Evolutionary conservation across 176 grass and related monocot genomes (phyloP).

Genomic region (Alopecurus myosuroides): DNA sequence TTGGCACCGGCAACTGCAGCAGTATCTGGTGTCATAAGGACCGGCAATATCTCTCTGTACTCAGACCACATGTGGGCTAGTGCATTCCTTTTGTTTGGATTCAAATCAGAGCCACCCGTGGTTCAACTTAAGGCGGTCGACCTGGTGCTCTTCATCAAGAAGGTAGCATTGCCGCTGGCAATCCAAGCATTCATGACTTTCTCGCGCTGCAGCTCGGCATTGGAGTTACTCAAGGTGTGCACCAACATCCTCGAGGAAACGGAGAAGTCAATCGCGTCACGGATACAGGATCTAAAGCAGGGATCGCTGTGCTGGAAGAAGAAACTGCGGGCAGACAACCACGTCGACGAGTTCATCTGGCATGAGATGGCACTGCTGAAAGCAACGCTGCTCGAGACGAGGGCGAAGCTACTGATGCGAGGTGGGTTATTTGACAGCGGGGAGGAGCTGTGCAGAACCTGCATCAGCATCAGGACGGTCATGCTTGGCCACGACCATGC

Average conservation of each 20-base stretch:
- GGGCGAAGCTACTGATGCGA: conserved; percentile 75
- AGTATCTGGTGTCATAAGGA: conserved; percentile 59
- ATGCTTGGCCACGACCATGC: conserved; percentile 82
- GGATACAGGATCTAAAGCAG: conserved; percentile 62
- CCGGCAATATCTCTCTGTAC: conserved; percentile 50
- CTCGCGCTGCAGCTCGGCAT: conserved; percentile 72
- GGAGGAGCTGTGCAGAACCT: conserved; percentile 88
- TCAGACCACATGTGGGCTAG: conserved; percentile 90
- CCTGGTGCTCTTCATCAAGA: conserved; percentile 84
- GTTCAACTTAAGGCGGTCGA: conserved; percentile 66
- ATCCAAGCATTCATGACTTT: conserved; percentile 77
- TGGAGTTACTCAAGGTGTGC: conserved; percentile 93
- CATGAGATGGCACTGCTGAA: conserved; percentile 90
- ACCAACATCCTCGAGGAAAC: conserved; percentile 81
- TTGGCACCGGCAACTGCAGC: conserved; percentile 44
- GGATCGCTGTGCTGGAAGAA: conserved; percentile 77
- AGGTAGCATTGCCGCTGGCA: conserved; percentile 66
- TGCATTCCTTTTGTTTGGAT: conserved; percentile 84
- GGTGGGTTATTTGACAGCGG: conserved; percentile 72
- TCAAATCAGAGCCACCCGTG: conserved; percentile 74
- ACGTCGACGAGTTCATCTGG: conserved; percentile 70
- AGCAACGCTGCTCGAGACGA: conserved; percentile 75
- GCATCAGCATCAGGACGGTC: conserved; percentile 86
- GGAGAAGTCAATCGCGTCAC: conserved; percentile 57
- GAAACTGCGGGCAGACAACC: conserved; percentile 52